Percentiles rank a stretch among this genome's conserved stretches.
These are phyloP conservation scores for Fraxinus cuspidata DNA, from an alignment of 257 asterid species.

Conservation along the genomic window DNA sequence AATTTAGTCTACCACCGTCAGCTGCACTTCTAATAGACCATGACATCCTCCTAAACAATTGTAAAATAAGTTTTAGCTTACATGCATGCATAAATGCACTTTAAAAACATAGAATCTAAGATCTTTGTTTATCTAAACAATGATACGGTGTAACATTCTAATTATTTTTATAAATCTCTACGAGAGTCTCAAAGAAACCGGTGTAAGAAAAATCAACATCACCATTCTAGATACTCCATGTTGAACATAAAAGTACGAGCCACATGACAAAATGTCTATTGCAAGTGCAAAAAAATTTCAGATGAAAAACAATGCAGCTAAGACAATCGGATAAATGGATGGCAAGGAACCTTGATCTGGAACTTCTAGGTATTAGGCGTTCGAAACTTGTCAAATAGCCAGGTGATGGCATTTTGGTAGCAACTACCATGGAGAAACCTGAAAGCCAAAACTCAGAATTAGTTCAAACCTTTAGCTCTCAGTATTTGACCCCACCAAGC, in stretches of 20 bases:
- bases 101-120: neutral
- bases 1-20: slow-evolving; percentile 54
- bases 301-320: slow-evolving; percentile 11
- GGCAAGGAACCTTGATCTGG: slow-evolving; percentile 24
- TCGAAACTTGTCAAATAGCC: slow-evolving; percentile 29
- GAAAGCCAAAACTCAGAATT: slow-evolving; percentile 16
- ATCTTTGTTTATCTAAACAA: neutral
- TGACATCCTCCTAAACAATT: slow-evolving; percentile 43
- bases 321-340: neutral
- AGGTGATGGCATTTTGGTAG: slow-evolving; percentile 30
- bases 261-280: slow-evolving; percentile 19
- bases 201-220: neutral
- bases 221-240: slow-evolving; percentile 20
- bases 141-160: neutral
- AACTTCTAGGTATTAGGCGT: slow-evolving; percentile 4
- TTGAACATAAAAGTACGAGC: slow-evolving; percentile 23
- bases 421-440: slow-evolving; percentile 29
- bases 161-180: neutral
- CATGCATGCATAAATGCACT: neutral
- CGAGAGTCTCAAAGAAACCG: neutral
- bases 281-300: slow-evolving; percentile 29
- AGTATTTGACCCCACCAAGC: neutral
- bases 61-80: slow-evolving; percentile 16
- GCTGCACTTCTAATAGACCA: slow-evolving; percentile 72
- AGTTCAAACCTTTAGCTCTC: neutral